Conservation (phyloP, 306 rosid species). For the Quercus glauca region DNA sequence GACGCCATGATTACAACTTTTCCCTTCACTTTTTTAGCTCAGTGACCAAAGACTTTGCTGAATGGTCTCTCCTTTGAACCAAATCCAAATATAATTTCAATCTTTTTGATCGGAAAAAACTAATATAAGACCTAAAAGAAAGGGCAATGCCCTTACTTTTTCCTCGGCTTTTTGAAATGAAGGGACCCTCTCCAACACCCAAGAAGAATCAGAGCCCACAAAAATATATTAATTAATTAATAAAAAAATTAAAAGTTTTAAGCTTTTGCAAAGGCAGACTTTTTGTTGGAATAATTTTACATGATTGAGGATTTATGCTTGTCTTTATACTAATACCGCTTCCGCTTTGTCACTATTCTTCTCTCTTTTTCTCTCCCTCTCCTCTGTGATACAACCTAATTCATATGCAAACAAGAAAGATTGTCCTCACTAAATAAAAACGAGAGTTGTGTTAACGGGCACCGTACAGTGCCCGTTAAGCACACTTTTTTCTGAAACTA, state of each 20-base stretch:
- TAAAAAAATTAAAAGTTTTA: constrained; percentile 16
- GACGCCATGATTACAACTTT: constrained; percentile 45
- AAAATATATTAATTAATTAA: constrained; percentile 24
- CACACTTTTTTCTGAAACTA: too few species aligned
- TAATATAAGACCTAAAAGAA: constrained; percentile 24
- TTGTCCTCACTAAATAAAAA: not conserved
- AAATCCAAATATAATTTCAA: constrained; percentile 30
- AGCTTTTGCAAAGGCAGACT: constrained; percentile 42
- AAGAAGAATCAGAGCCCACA: not conserved
- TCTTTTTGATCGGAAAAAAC: constrained; percentile 11
- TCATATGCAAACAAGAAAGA: constrained; percentile 16
- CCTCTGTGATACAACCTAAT: constrained; percentile 10
- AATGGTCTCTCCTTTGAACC: constrained; percentile 33
- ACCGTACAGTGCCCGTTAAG: too few species aligned
- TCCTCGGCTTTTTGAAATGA: constrained; percentile 25
- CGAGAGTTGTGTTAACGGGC: too few species aligned
- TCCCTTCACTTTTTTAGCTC: constrained; percentile 39
- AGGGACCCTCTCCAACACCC: constrained; percentile 26
- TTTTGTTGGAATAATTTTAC: constrained; percentile 46
- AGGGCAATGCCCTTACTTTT: not conserved
- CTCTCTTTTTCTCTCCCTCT: not conserved
- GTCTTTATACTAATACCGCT: constrained; percentile 39
- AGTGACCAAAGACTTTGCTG: constrained; percentile 35
- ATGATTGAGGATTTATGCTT: constrained; percentile 47
- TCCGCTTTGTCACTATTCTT: constrained; percentile 17